Percentiles rank a stretch among this genome's conserved stretches.
Conservation (phyloP, 2,329 filamentous ascomycete species). For the Aureobasidium sp. region DNA sequence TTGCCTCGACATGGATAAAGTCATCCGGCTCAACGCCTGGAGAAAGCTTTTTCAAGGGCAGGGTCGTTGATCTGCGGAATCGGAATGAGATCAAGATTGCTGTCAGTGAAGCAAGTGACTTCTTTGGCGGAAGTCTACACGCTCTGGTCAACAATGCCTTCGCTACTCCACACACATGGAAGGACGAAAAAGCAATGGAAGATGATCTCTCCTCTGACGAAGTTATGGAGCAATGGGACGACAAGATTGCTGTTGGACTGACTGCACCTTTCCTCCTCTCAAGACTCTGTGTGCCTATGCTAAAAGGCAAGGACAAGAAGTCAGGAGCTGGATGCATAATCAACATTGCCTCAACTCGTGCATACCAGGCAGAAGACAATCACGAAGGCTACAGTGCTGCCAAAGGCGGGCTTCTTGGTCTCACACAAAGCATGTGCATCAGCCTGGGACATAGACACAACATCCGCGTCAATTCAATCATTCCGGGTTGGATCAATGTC, state of each 20-base stretch:
- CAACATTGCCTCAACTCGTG: conserved; percentile 46
- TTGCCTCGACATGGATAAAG: conserved; percentile 20
- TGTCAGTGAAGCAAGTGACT: conserved; percentile 25
- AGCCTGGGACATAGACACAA: conserved; percentile 37
- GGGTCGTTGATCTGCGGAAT: conserved; percentile 24
- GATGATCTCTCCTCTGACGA: conserved; percentile 7
- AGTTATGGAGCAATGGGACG: conserved; percentile 18
- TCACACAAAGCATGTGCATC: conserved; percentile 45
- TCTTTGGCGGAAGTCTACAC: conserved; percentile 35
- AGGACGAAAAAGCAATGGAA: conserved; percentile 14
- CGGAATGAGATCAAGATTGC: conserved; percentile 29
- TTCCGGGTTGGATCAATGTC: conserved; percentile 49
- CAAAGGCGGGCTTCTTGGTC: conserved; percentile 45
- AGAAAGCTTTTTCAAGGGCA: background rate
- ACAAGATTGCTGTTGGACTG: conserved; percentile 22
- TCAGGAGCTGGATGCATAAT: conserved; percentile 29
- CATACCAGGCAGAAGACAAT: conserved; percentile 42
- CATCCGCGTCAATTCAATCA: conserved; percentile 43
- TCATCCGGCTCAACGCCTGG: background rate
- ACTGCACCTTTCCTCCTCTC: conserved; percentile 29
- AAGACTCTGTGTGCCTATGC: conserved; percentile 22
- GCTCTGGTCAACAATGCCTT: conserved; percentile 39
- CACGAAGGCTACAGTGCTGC: conserved; percentile 46
- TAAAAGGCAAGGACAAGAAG: conserved; percentile 16
- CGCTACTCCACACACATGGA: conserved; percentile 16